A percentile compares a stretch with the other conserved stretches of the same genome.
These are phyloP conservation scores for Phaeosphaeriaceae sp. DNA, from an alignment of 2,329 filamentous ascomycete species.

Conservation along the genomic window DNA sequence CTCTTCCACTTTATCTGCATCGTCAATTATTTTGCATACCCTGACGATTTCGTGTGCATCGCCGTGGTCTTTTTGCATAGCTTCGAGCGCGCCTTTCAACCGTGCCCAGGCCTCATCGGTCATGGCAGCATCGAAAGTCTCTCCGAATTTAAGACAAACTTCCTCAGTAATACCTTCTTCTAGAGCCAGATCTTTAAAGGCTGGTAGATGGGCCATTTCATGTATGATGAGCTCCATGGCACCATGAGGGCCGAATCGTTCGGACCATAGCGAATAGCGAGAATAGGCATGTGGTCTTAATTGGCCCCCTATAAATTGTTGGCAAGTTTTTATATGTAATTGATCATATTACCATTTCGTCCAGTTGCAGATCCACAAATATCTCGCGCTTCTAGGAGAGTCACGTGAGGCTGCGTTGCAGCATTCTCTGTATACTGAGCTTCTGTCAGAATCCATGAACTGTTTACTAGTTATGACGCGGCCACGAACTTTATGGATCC, in stretches of 20 bases:
- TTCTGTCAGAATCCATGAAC: conserved; percentile 1
- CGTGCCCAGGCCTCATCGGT: conserved; percentile 18
- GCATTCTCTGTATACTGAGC: conserved; percentile 12
- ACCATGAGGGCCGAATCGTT: conserved; percentile 12
- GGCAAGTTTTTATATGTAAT: neutral
- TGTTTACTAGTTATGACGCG: neutral
- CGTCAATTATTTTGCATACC: conserved; percentile 8
- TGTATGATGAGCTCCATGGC: conserved; percentile 19
- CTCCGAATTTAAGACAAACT: conserved; percentile 16
- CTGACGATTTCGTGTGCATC: conserved; percentile 12
- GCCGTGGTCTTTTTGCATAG: conserved; percentile 15
- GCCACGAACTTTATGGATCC: conserved; percentile 18
- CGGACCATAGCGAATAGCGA: conserved; percentile 14
- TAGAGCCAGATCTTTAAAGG: conserved; percentile 10
- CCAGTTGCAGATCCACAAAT: conserved; percentile 16
- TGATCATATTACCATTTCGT: conserved; percentile 10
- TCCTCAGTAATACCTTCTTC: conserved; percentile 15
- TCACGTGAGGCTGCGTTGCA: conserved; percentile 13
- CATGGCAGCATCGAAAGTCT: conserved; percentile 22
- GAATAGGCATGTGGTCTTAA: conserved; percentile 18
- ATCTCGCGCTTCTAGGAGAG: conserved; percentile 17
- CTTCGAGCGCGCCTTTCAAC: conserved; percentile 13
- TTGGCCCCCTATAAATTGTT: conserved; percentile 14
- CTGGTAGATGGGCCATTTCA: conserved; percentile 14
- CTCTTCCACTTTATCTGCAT: conserved; percentile 6